Base-by-base conservation (phyloP, 805 yeast genomes). In the Wickerhamiella sorbophila region DNA sequence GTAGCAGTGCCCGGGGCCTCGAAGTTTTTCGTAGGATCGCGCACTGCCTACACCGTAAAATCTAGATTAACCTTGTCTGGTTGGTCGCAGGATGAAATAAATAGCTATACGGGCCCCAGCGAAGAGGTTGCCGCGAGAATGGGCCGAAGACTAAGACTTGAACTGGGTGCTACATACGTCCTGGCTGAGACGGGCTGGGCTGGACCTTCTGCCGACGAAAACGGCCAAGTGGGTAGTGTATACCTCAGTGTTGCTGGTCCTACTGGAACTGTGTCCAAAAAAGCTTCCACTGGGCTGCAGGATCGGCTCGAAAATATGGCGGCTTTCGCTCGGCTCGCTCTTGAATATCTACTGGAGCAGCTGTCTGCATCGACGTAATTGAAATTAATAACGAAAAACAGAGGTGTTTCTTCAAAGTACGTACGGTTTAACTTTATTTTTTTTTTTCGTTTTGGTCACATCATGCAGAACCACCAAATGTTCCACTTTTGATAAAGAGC, bases 161-260 rank as follows among this genome's bases (percentile, higher is more conserved):
- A 84, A 56, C 68, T 83, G 49, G 94, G 94, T 0, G 76, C 86
- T 2, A 80, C 87, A 0, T 84, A 76, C 59, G 85, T 83, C 3
- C 65, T 84, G 16, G 77, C 87, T 1, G 95, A 84, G 58, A 78
- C 91, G 1, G 95, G 94, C 1, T 79, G 80, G 66, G 94, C 95
- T 0, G 94, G 94, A 1, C 91, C 93, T 18, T 51, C 63, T 58
- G 34, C 68, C 59, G 56, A 75, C 57, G 52, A 60, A 6, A 50
- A 40, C 4, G 51, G 44, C 9, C 42, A 47, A 31, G 39, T 57
- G 1, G 94, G 94, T 3, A 71, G 75, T 1, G 88, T 79, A 0
- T 84, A 67, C 53, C 56, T 83, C 37, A 94, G 86, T 1, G 64
- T 82, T 31, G 68, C 76, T 22, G 82, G 86, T 1, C 84, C 88